Conservation (phyloP, 1,284 basidiomycete genomes). For the Earliella scabrosa region DNA sequence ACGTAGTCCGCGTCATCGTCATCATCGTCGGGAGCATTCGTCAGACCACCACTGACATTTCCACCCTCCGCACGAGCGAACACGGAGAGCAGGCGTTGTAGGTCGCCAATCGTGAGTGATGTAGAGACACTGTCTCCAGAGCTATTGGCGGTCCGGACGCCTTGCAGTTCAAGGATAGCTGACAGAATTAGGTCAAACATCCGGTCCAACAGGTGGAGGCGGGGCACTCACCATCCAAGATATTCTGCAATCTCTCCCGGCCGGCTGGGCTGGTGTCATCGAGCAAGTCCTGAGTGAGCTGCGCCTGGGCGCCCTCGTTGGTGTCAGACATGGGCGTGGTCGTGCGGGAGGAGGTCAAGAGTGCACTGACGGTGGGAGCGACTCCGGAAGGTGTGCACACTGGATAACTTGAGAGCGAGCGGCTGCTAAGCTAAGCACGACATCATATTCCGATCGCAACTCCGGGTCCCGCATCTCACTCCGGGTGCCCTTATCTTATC, state of each 20-base stretch:
- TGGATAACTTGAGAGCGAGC: neutral
- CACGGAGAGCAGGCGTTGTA: conserved; percentile 15
- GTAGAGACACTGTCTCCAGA: conserved; percentile 13
- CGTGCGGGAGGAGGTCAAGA: neutral
- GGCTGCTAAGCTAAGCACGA: conserved; percentile 17
- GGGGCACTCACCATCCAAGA: conserved; percentile 18
- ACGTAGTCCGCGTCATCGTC: conserved; percentile 24
- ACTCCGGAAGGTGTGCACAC: neutral
- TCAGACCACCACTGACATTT: neutral
- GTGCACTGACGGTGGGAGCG: conserved; percentile 12
- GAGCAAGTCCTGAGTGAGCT: conserved; percentile 18
- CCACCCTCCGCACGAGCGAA: conserved; percentile 1
- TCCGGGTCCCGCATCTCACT: too few species aligned
- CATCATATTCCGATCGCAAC: neutral
- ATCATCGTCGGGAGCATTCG: conserved; percentile 10
- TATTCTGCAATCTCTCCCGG: conserved; percentile 13
- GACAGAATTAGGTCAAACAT: neutral
- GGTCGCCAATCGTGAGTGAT: conserved; percentile 13
- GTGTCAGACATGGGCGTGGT: conserved; percentile 13
- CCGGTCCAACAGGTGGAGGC: neutral
- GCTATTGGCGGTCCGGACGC: conserved; percentile 3
- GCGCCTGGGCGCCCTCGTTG: conserved; percentile 21
- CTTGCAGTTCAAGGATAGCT: conserved; percentile 17
- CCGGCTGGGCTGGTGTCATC: conserved; percentile 7
- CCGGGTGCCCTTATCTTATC: conserved; percentile 28